A percentile compares a stretch with the other conserved stretches of the same genome.
phyloP scores from a whole-genome alignment of 768 basidiomycete genomes.

The Lentinula lateritia region DNA sequence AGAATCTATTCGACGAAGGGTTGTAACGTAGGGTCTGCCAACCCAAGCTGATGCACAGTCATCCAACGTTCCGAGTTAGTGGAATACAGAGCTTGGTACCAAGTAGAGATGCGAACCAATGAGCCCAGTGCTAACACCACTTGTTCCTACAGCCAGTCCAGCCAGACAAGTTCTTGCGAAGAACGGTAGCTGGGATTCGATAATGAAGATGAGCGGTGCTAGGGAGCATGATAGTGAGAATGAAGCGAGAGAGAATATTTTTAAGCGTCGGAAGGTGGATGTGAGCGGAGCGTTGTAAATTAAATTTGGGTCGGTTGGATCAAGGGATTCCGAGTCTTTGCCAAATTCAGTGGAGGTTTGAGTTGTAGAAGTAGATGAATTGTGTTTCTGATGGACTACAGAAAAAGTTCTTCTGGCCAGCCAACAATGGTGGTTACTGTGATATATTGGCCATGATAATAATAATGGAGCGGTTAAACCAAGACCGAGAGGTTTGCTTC shows the following conservation, averaged over 20 bases:
- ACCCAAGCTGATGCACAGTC: conserved; percentile 33
- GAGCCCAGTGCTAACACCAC: conserved; percentile 67
- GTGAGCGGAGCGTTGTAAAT: conserved; percentile 67
- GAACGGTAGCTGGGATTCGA: conserved; percentile 72
- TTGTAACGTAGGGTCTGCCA: conserved; percentile 69
- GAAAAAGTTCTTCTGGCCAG: background rate
- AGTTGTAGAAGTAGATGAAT: background rate
- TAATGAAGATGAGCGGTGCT: conserved; percentile 75
- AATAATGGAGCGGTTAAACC: background rate
- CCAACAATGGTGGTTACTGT: background rate
- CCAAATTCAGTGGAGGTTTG: background rate
- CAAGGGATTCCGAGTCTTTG: background rate
- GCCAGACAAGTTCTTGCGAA: conserved; percentile 66
- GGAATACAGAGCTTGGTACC: background rate
- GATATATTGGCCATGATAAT: background rate
- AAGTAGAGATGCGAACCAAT: conserved; percentile 32
- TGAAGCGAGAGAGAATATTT: conserved; percentile 79
- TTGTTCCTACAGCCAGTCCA: conserved; percentile 65
- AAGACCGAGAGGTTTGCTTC: background rate
- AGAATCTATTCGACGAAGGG: conserved; percentile 46
- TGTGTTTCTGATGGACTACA: background rate
- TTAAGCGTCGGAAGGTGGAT: conserved; percentile 69
- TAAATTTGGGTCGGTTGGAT: background rate
- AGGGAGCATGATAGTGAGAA: conserved; percentile 62
- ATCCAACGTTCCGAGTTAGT: too few species aligned